phyloP scores from a whole-genome alignment of 331 rosid species.

The Stylosanthes scabra region DNA sequence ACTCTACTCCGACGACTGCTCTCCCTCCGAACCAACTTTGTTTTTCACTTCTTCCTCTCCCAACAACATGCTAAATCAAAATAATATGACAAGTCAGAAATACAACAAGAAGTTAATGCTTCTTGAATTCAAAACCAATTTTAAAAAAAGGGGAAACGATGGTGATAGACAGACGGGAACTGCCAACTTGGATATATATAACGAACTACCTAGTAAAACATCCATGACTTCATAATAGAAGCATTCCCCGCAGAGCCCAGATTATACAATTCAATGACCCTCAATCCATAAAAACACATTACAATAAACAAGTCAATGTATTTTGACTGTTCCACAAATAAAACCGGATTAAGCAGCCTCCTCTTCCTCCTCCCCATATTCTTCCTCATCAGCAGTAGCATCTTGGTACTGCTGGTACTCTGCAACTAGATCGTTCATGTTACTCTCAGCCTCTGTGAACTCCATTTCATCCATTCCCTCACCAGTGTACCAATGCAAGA shows the following conservation, averaged over 20 bases:
- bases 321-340: slow-evolving; percentile 41
- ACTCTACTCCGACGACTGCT: not conserved
- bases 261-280: slow-evolving; percentile 53
- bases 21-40: not conserved
- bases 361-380: slow-evolving; percentile 70
- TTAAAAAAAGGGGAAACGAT: slow-evolving; percentile 3
- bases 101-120: not conserved
- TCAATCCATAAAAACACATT: slow-evolving; percentile 45
- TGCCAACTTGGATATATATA: slow-evolving; percentile 21
- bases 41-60: not conserved
- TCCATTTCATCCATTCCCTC: slow-evolving; percentile 96
- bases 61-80: not conserved
- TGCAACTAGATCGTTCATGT: slow-evolving; percentile 86
- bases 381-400: slow-evolving; percentile 66
- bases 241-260: slow-evolving; percentile 44
- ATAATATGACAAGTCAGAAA: not conserved
- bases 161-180: not conserved
- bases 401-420: slow-evolving; percentile 93
- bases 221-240: slow-evolving; percentile 40
- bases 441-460: slow-evolving; percentile 88
- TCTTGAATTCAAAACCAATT: slow-evolving; percentile 18
- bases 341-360: slow-evolving; percentile 50
- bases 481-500: slow-evolving; percentile 89
- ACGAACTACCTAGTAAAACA: slow-evolving; percentile 43
- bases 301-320: slow-evolving; percentile 40